A percentile compares a stretch with the other conserved stretches of the same genome.
These are phyloP conservation scores for Plasmodium vivax DNA, from an alignment of 169 alveolate genomes.

Conservation along the genomic window DNA sequence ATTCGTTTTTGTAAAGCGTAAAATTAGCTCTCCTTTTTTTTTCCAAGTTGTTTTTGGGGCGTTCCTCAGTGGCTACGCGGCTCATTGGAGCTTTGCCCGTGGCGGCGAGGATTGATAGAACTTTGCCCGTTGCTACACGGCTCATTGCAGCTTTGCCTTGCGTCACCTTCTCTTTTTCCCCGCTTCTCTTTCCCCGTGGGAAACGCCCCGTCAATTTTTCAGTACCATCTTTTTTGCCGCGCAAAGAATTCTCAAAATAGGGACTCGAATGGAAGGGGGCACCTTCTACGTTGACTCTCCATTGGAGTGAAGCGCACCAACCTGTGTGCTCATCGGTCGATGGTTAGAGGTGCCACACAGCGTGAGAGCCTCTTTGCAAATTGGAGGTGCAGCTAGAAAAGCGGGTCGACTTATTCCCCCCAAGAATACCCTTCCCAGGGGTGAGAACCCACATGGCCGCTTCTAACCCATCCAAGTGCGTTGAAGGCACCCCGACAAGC, in stretches of 20 bases:
- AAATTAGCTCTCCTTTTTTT: not conserved
- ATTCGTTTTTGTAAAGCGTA: not conserved
- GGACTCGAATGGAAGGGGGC: not conserved
- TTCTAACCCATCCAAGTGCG: not conserved
- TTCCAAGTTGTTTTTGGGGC: not conserved
- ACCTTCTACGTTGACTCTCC: not conserved
- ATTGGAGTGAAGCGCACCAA: not conserved
- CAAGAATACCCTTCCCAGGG: not conserved
- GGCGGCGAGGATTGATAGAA: too few species aligned
- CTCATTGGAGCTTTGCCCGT: not conserved
- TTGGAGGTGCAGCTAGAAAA: not conserved
- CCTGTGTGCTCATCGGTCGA: not conserved
- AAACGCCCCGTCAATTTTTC: not conserved
- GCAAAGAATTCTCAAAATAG: too few species aligned
- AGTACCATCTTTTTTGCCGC: not conserved
- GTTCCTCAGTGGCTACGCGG: too few species aligned
- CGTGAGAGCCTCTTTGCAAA: not conserved
- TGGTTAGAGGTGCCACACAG: not conserved
- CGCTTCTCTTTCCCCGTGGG: not conserved
- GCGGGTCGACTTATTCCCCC: not conserved
- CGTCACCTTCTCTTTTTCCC: not conserved
- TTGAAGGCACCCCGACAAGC: not conserved
- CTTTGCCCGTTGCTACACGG: not conserved
- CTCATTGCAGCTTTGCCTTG: not conserved
- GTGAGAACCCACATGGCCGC: not conserved